Conservation (phyloP, 179 eudicot genomes). For the Corrigiola litoralis region DNA sequence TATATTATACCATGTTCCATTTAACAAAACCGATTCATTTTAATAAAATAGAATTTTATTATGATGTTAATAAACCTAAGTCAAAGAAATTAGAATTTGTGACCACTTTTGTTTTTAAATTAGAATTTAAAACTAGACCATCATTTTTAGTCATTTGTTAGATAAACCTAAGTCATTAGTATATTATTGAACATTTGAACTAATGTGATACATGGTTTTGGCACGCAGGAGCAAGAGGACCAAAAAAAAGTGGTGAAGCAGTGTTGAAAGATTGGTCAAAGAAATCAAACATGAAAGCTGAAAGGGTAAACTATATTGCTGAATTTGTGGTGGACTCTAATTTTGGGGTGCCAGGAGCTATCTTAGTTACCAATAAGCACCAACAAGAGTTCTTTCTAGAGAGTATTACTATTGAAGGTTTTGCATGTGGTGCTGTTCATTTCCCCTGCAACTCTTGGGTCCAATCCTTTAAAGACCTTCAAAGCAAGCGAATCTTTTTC, state of each 20-base stretch:
- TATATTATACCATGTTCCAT: no score
- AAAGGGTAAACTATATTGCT: constrained; percentile 73
- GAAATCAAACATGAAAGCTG: constrained; percentile 71
- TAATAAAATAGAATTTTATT: no score
- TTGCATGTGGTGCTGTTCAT: constrained; percentile 82
- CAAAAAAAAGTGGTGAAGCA: constrained; percentile 67
- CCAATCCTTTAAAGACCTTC: constrained; percentile 68
- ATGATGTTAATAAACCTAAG: no score
- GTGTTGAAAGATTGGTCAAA: constrained; percentile 84
- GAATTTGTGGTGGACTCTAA: constrained; percentile 72
- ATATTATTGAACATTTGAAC: not conserved
- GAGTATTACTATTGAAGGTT: constrained; percentile 74
- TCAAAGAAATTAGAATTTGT: no score
- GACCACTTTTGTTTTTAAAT: no score
- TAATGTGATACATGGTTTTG: not conserved
- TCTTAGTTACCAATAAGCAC: constrained; percentile 70
- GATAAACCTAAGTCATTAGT: no score
- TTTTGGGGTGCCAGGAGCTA: constrained; percentile 85
- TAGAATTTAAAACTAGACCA: no score
- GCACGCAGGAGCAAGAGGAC: constrained; percentile 52
- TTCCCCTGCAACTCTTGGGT: constrained; percentile 96
- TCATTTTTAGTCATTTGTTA: no score
- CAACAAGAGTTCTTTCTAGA: constrained; percentile 82
- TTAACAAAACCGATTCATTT: no score
- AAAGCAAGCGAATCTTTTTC: constrained; percentile 66